A percentile compares a stretch with the other conserved stretches of the same genome.
These are phyloP conservation scores for Colletotrichum tanaceti DNA, from an alignment of 2,329 filamentous ascomycete species.

Conservation along the genomic window DNA sequence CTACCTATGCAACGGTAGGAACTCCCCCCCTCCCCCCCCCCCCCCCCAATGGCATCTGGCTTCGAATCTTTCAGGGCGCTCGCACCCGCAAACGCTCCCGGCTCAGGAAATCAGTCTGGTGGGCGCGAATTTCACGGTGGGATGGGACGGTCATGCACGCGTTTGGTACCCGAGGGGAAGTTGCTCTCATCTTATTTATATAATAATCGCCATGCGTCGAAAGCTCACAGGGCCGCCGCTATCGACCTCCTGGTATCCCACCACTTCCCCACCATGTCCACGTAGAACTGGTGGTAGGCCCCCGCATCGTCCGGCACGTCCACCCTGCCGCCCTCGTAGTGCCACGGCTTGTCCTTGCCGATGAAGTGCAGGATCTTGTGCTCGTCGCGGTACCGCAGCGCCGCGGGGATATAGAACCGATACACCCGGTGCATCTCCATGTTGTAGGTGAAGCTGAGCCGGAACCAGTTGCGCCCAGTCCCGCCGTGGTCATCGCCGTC, in stretches of 20 bases:
- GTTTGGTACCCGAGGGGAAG: too few relatives aligned
- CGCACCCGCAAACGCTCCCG: too few relatives aligned
- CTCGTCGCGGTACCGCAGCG: conserved; percentile 40
- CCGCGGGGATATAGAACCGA: conserved; percentile 43
- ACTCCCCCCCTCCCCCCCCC: too few relatives aligned
- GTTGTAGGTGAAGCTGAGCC: conserved; percentile 44
- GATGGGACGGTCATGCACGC: too few relatives aligned
- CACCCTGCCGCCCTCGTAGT: conserved; percentile 43
- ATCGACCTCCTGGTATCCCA: conserved; percentile 39
- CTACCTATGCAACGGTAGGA: neutral
- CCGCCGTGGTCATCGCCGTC: neutral
- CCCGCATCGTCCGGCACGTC: conserved; percentile 27
- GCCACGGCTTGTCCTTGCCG: conserved; percentile 75
- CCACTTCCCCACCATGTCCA: conserved; percentile 42
- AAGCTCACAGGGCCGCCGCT: conserved; percentile 1
- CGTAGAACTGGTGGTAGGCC: conserved; percentile 40
- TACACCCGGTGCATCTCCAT: conserved; percentile 44
- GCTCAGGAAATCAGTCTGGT: too few relatives aligned
- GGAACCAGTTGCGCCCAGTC: conserved; percentile 43
- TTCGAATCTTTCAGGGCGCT: too few relatives aligned
- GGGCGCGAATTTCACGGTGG: too few relatives aligned
- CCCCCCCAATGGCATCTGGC: too few relatives aligned
- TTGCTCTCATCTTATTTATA: too few relatives aligned
- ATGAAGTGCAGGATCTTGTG: conserved; percentile 78
- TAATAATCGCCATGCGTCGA: neutral